These are phyloP conservation scores for Allomyces macrogynus DNA, from an alignment of 192 early-diverging fungal genomes.

Conservation along the genomic window DNA sequence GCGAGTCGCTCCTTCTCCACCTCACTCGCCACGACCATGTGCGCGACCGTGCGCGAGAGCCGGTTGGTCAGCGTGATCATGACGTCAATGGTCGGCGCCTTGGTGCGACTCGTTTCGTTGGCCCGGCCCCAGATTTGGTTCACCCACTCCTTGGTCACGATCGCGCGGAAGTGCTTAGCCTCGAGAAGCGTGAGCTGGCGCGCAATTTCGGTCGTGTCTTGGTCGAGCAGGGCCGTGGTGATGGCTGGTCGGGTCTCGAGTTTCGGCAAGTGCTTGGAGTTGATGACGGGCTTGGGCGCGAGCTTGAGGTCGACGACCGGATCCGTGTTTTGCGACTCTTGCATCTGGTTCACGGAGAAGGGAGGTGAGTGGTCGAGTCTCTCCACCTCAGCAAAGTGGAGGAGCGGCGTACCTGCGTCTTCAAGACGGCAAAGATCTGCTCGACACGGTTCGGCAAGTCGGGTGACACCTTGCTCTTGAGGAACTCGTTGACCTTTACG, in stretches of 20 bases:
- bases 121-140: slow-evolving; percentile 6
- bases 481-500: neutral
- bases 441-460: neutral
- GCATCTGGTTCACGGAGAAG: no score
- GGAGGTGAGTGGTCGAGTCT: no score
- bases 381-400: no score
- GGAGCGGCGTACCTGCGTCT: no score
- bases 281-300: neutral
- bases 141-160: slow-evolving; percentile 4
- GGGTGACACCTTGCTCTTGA: neutral
- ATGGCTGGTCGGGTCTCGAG: no score
- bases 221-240: neutral
- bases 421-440: neutral
- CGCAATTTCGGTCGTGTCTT: slow-evolving; percentile 3
- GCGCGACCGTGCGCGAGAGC: neutral
- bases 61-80: slow-evolving; percentile 6
- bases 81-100: slow-evolving; percentile 3
- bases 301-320: neutral
- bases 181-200: slow-evolving; percentile 7
- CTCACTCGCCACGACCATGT: neutral
- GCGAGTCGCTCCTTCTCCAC: neutral
- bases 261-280: no score
- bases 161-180: slow-evolving; percentile 3
- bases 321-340: neutral
- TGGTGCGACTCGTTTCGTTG: neutral